These are phyloP conservation scores for Vigna hirtella DNA, from an alignment of 306 rosid species.

Conservation along the genomic window DNA sequence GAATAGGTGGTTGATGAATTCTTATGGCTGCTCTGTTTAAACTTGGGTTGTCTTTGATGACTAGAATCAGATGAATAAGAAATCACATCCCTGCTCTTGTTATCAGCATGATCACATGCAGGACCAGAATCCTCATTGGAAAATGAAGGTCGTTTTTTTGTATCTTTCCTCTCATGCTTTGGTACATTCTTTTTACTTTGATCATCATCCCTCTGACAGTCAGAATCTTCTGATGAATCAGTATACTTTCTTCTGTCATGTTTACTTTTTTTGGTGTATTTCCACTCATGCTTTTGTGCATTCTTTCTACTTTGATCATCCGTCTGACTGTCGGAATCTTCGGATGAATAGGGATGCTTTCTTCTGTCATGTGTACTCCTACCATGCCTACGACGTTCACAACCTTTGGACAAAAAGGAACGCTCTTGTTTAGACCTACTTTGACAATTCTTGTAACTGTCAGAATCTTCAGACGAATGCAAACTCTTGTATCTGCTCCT, in stretches of 20 bases:
- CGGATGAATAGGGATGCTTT: conserved; percentile 52
- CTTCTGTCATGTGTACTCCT: conserved; percentile 48
- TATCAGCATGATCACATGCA: conserved; percentile 26
- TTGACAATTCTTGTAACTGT: conserved; percentile 42
- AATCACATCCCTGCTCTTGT: conserved; percentile 35
- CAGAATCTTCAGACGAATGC: conserved; percentile 55
- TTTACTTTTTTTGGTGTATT: conserved; percentile 42
- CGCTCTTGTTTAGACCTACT: conserved; percentile 50
- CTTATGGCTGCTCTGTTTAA: conserved; percentile 44
- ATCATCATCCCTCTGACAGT: conserved; percentile 46
- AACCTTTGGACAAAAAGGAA: conserved; percentile 41
- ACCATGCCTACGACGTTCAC: conserved; percentile 38
- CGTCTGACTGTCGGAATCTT: conserved; percentile 54
- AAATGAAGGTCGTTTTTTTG: conserved; percentile 40
- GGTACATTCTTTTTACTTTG: conserved; percentile 51
- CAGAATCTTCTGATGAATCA: conserved; percentile 60
- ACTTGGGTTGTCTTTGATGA: conserved; percentile 38
- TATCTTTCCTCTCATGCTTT: conserved; percentile 43
- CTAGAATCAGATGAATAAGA: conserved; percentile 43
- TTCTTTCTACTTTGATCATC: conserved; percentile 51
- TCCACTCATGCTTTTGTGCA: conserved; percentile 45
- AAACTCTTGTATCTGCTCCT: conserved; percentile 50
- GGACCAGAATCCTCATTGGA: conserved; percentile 49
- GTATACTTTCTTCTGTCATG: conserved; percentile 44
- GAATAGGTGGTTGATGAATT: conserved; percentile 40